These are phyloP conservation scores for Alternaria burnsii DNA, from an alignment of 2,329 filamentous ascomycete species.

Conservation along the genomic window DNA sequence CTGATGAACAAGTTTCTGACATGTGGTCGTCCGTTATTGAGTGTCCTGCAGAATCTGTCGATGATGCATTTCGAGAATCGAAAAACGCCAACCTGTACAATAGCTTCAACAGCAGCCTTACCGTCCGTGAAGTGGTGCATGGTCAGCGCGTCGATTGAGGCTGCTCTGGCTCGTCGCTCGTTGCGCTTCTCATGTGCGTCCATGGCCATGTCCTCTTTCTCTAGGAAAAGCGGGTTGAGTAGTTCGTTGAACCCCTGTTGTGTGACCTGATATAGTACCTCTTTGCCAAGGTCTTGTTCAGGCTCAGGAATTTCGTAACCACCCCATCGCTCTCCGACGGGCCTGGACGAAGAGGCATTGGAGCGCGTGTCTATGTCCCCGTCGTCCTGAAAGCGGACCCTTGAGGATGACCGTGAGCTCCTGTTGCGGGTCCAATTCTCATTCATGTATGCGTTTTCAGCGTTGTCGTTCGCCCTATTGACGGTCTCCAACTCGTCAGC, in stretches of 20 bases:
- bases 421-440: slow-evolving; percentile 5
- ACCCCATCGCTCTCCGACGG: slow-evolving; percentile 74
- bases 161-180: slow-evolving; percentile 37
- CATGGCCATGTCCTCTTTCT: slow-evolving; percentile 79
- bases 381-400: slow-evolving; percentile 79
- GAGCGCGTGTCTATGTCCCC: slow-evolving; percentile 74
- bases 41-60: slow-evolving; percentile 26
- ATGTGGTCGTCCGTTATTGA: slow-evolving; percentile 13
- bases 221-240: slow-evolving; percentile 84
- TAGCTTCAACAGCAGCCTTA: slow-evolving; percentile 23
- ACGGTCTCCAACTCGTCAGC: slow-evolving; percentile 13
- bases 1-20: slow-evolving; percentile 20
- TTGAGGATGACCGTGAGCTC: slow-evolving; percentile 77
- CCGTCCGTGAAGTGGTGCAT: slow-evolving; percentile 26
- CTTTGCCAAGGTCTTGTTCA: slow-evolving; percentile 83
- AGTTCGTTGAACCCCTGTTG: slow-evolving; percentile 95
- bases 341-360: slow-evolving; percentile 75
- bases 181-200: slow-evolving; percentile 60
- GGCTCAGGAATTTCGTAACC: slow-evolving; percentile 81
- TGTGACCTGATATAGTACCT: slow-evolving; percentile 89
- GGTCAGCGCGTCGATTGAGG: slow-evolving; percentile 29
- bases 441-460: slow-evolving; percentile 30
- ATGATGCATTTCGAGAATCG: slow-evolving; percentile 38
- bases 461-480: slow-evolving; percentile 15
- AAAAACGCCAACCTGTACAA: slow-evolving; percentile 36